A percentile compares a stretch with the other conserved stretches of the same genome.
Conservation (phyloP, 495 filamentous ascomycete species). For the Wilcoxina mikolae region DNA sequence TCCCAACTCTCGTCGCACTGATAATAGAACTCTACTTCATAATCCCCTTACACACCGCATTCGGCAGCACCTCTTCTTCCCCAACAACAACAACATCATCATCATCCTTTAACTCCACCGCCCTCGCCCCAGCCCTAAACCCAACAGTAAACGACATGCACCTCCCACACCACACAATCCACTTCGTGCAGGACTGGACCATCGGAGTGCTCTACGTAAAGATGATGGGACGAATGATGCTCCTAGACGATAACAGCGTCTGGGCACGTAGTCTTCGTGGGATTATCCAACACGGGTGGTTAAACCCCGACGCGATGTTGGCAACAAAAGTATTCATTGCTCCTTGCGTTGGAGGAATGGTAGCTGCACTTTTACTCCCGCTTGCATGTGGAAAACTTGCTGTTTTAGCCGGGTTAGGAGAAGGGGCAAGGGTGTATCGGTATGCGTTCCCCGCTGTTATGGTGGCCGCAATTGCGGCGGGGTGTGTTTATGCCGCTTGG, state of each 20-base stretch:
- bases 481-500: slow-evolving; percentile 34
- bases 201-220: slow-evolving; percentile 85
- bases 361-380: slow-evolving; percentile 46
- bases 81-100: background rate
- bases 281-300: slow-evolving; percentile 63
- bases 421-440: slow-evolving; percentile 37
- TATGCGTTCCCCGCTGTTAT: slow-evolving; percentile 55
- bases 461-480: slow-evolving; percentile 24
- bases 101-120: background rate
- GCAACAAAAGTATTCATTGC: slow-evolving; percentile 73
- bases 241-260: slow-evolving; percentile 45
- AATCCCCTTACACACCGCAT: slow-evolving; percentile 75
- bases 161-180: slow-evolving; percentile 49
- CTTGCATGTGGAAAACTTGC: slow-evolving; percentile 35
- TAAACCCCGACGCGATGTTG: slow-evolving; percentile 60
- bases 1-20: slow-evolving; percentile 70
- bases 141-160: background rate
- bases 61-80: slow-evolving; percentile 28
- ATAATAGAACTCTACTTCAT: slow-evolving; percentile 78
- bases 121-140: background rate
- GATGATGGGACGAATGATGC: slow-evolving; percentile 57
- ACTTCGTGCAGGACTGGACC: slow-evolving; percentile 87
- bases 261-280: slow-evolving; percentile 57
- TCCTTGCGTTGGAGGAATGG: slow-evolving; percentile 47
- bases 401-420: slow-evolving; percentile 13